Evolutionary conservation across 768 basidiomycete genomes (phyloP).

Genomic region (Hydnum rufescens): DNA sequence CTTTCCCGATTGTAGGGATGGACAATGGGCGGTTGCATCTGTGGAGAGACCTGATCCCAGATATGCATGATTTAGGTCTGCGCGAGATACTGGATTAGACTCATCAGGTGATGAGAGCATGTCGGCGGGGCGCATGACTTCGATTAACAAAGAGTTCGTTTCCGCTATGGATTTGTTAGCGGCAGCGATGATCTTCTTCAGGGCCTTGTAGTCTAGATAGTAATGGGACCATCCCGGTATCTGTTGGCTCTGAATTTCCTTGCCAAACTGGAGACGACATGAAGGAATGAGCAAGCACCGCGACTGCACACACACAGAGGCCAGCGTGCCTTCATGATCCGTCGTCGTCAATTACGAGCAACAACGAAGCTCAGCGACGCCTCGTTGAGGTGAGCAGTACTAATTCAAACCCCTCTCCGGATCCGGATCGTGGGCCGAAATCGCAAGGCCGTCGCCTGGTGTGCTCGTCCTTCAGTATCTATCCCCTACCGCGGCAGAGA

Average conservation of each 20-base stretch:
- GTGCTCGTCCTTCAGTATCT: too few species aligned
- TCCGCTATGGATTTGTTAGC: conserved; percentile 7
- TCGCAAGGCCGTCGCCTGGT: too few species aligned
- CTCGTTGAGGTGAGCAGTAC: too few species aligned
- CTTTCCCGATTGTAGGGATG: conserved; percentile 36
- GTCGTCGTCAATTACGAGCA: too few species aligned
- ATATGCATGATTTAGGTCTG: conserved; percentile 1
- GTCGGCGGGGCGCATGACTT: background rate
- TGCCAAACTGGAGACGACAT: conserved; percentile 56
- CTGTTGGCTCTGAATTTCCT: conserved; percentile 89
- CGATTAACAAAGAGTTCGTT: background rate
- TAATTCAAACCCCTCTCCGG: background rate
- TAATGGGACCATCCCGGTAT: conserved; percentile 90
- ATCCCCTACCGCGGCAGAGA: too few species aligned
- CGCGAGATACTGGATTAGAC: background rate
- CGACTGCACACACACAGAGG: background rate
- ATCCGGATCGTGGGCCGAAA: background rate
- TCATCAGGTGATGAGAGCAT: background rate
- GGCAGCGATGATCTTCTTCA: conserved; percentile 97
- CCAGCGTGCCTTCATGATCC: too few species aligned
- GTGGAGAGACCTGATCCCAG: background rate
- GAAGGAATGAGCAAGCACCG: background rate
- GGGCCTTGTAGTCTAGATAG: conserved; percentile 96
- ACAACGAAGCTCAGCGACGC: too few species aligned
- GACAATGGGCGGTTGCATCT: conserved; percentile 1